A percentile compares a stretch with the other conserved stretches of the same genome.
Conservation (phyloP, 768 basidiomycete species). For the Auricularia auricula-judae region DNA sequence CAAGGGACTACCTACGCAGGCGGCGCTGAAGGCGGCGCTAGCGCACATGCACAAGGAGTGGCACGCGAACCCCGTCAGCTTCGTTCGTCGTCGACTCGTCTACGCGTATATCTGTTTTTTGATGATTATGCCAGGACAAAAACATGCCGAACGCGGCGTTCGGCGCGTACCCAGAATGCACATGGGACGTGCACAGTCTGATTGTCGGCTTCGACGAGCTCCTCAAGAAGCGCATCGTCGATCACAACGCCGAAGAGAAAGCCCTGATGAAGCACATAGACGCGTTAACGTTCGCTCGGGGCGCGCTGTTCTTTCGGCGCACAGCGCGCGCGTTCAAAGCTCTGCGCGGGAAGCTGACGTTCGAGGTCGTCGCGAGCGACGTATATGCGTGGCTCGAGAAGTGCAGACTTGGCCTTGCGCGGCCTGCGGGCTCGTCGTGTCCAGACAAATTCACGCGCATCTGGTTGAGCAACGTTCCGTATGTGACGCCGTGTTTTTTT, state of each 20-base stretch:
- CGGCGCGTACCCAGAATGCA: neutral
- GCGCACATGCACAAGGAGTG: neutral
- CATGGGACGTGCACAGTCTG: neutral
- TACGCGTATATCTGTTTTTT: neutral
- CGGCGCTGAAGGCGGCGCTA: neutral
- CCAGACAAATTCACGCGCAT: constrained; percentile 22
- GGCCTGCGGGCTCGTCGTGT: constrained; percentile 15
- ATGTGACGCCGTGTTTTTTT: constrained; percentile 1
- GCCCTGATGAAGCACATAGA: neutral
- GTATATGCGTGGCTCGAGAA: constrained; percentile 21
- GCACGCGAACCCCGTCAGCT: neutral
- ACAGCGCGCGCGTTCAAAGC: constrained; percentile 16
- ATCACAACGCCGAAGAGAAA: neutral
- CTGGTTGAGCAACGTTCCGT: constrained; percentile 27
- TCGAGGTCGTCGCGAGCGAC: constrained; percentile 22
- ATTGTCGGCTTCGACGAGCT: neutral
- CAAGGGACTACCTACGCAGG: neutral
- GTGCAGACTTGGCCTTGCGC: constrained; percentile 17
- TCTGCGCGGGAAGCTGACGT: constrained; percentile 14
- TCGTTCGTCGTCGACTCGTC: neutral
- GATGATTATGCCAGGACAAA: neutral
- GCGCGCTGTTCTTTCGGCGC: constrained; percentile 15
- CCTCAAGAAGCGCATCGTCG: neutral
- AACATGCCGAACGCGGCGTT: neutral
- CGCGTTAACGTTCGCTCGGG: neutral